Conservation (phyloP, 2,329 filamentous ascomycete species). For the Aspergillus sp. region DNA sequence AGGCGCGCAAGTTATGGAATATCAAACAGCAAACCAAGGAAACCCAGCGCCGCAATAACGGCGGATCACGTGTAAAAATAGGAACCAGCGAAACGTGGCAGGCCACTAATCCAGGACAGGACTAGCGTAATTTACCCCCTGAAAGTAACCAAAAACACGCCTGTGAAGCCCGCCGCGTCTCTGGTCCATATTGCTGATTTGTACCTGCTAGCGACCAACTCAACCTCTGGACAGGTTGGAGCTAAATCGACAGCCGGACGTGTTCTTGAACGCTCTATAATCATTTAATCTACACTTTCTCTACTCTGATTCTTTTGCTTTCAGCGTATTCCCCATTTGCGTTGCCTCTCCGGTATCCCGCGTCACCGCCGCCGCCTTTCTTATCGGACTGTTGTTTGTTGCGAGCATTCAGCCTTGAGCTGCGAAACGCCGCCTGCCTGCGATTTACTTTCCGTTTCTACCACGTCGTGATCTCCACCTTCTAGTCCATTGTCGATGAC, state of each 20-base stretch:
- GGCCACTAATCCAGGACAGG: slow-evolving; percentile 1
- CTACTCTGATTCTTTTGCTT: background rate
- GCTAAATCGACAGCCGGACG: background rate
- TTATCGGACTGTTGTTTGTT: slow-evolving; percentile 4
- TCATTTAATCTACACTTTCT: slow-evolving; percentile 1
- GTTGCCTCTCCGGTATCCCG: background rate
- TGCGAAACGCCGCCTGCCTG: slow-evolving; percentile 16
- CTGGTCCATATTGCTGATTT: background rate
- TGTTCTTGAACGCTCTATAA: background rate
- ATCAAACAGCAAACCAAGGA: background rate
- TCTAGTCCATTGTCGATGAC: slow-evolving; percentile 31
- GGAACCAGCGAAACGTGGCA: slow-evolving; percentile 8
- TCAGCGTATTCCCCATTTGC: background rate
- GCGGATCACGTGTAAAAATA: background rate
- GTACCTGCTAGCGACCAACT: background rate
- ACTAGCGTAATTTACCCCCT: slow-evolving; percentile 15
- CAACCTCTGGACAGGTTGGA: slow-evolving; percentile 10
- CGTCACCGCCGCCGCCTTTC: background rate
- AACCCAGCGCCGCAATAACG: background rate
- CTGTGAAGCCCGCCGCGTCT: slow-evolving; percentile 21
- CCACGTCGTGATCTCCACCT: background rate
- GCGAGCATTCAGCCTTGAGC: slow-evolving; percentile 3
- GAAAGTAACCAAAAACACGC: slow-evolving; percentile 22
- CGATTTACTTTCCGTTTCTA: slow-evolving; percentile 6
- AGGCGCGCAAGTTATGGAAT: background rate